Percentiles rank a stretch among this genome's conserved stretches.
Evolutionary conservation across 352 stramenopile species (phyloP).

Genomic region (Globisporangium nagaii): DNA sequence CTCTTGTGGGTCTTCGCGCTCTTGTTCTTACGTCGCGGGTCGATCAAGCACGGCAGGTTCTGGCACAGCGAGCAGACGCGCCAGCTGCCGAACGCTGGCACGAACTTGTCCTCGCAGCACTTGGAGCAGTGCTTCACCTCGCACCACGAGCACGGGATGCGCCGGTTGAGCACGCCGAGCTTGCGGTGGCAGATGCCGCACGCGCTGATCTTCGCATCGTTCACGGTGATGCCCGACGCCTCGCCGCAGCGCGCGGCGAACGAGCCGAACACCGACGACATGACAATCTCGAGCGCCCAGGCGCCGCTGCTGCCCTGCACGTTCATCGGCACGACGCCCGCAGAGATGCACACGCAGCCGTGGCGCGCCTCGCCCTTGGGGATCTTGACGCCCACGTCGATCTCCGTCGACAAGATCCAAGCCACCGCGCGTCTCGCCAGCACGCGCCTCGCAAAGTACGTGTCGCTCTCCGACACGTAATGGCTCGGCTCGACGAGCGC

Average conservation of each 20-base stretch:
- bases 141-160: conserved; percentile 79
- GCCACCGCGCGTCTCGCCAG: conserved; percentile 57
- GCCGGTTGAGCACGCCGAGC: conserved; percentile 68
- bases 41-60: conserved; percentile 72
- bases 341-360: conserved; percentile 77
- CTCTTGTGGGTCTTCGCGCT: conserved; percentile 60
- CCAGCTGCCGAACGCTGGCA: conserved; percentile 70
- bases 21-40: conserved; percentile 68
- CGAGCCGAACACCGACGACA: conserved; percentile 79
- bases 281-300: conserved; percentile 79
- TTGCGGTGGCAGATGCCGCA: conserved; percentile 84
- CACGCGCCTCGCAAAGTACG: conserved; percentile 72
- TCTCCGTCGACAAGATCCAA: conserved; percentile 74
- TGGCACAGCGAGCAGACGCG: conserved; percentile 78
- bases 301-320: conserved; percentile 65
- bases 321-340: conserved; percentile 60
- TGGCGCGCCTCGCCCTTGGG: conserved; percentile 59
- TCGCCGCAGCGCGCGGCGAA: conserved; percentile 70
- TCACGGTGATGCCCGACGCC: conserved; percentile 62
- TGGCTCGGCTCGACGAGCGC: conserved; percentile 79
- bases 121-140: conserved; percentile 83
- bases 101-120: conserved; percentile 84
- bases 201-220: conserved; percentile 61
- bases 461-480: conserved; percentile 66
- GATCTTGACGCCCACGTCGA: conserved; percentile 72